Conservation (phyloP, 257 asterid genomes). For the Solanum okadae region DNA sequence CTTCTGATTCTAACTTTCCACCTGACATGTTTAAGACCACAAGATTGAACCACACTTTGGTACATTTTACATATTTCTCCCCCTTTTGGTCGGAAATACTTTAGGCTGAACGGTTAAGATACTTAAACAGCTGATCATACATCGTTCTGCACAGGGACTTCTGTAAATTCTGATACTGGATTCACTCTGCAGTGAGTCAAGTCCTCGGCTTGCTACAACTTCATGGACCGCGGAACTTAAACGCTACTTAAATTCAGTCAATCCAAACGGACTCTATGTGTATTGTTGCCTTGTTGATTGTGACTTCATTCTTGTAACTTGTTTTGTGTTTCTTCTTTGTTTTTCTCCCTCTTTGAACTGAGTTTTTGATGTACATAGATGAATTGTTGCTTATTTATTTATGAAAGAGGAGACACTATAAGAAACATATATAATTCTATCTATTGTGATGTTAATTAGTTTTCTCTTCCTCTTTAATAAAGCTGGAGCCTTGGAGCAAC, state of each 20-base stretch:
- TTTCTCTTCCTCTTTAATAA: not conserved
- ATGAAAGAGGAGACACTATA: not conserved
- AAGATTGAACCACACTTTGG: not conserved
- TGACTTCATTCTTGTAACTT: not conserved
- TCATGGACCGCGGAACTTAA: not conserved
- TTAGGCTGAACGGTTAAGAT: not conserved
- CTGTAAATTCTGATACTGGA: not conserved
- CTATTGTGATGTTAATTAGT: not conserved
- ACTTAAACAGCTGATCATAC: not conserved
- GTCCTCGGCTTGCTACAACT: not conserved
- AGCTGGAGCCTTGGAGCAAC: not conserved
- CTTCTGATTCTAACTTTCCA: not conserved
- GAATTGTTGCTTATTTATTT: not conserved
- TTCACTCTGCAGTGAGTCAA: not conserved
- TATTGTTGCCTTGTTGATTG: not conserved
- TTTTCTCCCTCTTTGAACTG: not conserved
- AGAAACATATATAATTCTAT: not conserved
- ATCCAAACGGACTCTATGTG: not conserved
- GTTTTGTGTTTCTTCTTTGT: not conserved
- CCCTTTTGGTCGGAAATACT: not conserved
- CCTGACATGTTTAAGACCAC: not conserved
- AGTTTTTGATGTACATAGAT: not conserved
- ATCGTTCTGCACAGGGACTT: not conserved
- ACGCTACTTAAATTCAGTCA: not conserved
- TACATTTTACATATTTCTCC: not conserved